Evolutionary conservation across 768 basidiomycete genomes (phyloP).

Genomic region (Macrocybe gigantea): DNA sequence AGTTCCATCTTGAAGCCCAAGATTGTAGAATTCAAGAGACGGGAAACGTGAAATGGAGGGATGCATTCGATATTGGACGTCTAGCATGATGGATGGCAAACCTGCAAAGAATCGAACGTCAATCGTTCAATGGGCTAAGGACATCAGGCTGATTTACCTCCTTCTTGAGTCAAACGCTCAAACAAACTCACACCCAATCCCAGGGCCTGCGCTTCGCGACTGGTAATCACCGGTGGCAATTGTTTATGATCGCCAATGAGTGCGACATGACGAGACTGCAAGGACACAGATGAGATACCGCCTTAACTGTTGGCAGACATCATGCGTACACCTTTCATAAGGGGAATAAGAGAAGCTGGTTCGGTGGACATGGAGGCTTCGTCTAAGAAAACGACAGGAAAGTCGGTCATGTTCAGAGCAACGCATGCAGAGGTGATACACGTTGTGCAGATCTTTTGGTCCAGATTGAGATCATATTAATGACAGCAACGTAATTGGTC

Average conservation of each 20-base stretch:
- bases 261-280: slow-evolving; percentile 72
- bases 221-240: slow-evolving; percentile 82
- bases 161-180: slow-evolving; percentile 82
- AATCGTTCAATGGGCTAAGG: slow-evolving; percentile 3
- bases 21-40: slow-evolving; percentile 75
- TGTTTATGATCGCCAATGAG: slow-evolving; percentile 98
- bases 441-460: slow-evolving; percentile 72
- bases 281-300: slow-evolving; percentile 7
- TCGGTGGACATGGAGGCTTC: slow-evolving; percentile 98
- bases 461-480: not conserved
- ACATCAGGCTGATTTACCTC: slow-evolving; percentile 42
- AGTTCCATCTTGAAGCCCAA: slow-evolving; percentile 69
- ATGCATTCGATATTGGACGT: slow-evolving; percentile 96
- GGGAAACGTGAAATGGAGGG: slow-evolving; percentile 87
- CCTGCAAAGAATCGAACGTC: slow-evolving; percentile 29
- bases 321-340: slow-evolving; percentile 86
- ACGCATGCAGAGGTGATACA: slow-evolving; percentile 73
- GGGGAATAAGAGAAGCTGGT: slow-evolving; percentile 82
- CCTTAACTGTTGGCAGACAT: slow-evolving; percentile 1
- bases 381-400: slow-evolving; percentile 90
- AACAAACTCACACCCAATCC: slow-evolving; percentile 83
- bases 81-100: slow-evolving; percentile 88
- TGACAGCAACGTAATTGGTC: not conserved
- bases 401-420: slow-evolving; percentile 69
- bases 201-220: slow-evolving; percentile 63